Base-by-base conservation (phyloP, 805 yeast species). In the Candida michaelii region DNA sequence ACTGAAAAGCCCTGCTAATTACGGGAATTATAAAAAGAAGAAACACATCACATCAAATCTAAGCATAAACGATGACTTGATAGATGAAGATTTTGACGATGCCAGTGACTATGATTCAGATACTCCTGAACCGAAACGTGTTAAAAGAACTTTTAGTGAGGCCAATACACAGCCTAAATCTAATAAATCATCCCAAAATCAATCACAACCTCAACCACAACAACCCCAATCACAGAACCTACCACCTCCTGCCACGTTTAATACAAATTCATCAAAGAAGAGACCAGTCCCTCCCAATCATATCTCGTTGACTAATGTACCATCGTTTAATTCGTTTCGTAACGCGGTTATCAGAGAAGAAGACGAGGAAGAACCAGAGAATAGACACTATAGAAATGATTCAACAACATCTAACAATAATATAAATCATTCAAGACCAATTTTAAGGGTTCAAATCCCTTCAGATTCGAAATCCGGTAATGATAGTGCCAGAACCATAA, bases 361-460 rank as follows among this genome's bases (percentile, higher is more conserved):
- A 27, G 47, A 43, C 11, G 54, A 48, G 13, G 51, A 49, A 2
- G 48, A 46, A 6, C 48, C 32, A 6, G 30, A 39, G 5, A 35
- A 30, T 18, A 5, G 19, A 7, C 30, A 27, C 27, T 30, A 30
- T 30, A 29, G 46, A 31, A 41, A 37, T 15, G 45, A 45, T 14
- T 40, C 44, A 5, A 8, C 30, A 2, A 24, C 19, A 27, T 40
- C 45, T 25, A 27, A 35, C 15, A 11, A 23, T 17, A 36, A 15
- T 34, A 25, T 25, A 11, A 45, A 52, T 51, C 47, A 55, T 49
- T 54, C 63, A 37, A 61, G 89, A 45, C 89, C 89, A 1, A 72
- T 82, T 1, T 61, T 83, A 34, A 61, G 86, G 43, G 82, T 83
- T 9, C 80, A 80, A 50, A 83, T 83, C n/a, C 89, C 89, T 1